Percentiles rank a stretch among this genome's conserved stretches.
Evolutionary conservation across 768 basidiomycete genomes (phyloP).

Genomic region (Macrocybe gigantea): DNA sequence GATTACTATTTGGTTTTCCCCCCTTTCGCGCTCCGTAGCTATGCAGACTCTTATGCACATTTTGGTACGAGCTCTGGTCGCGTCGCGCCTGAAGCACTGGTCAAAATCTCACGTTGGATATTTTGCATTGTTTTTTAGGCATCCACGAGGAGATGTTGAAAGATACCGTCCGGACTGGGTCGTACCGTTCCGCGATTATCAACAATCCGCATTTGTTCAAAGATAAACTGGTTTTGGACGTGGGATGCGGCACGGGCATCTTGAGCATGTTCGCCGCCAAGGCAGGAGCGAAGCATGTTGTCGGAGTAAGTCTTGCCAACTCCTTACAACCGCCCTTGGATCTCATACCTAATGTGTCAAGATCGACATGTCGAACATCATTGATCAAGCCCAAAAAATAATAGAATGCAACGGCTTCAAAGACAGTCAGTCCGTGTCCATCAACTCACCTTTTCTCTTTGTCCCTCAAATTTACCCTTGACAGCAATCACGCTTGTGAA

Average conservation of each 20-base stretch:
- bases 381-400: slow-evolving; percentile 97
- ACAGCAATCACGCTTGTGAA: slow-evolving; percentile 92
- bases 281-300: slow-evolving; percentile 90
- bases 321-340: slow-evolving; percentile 2
- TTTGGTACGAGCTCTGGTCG: slow-evolving; percentile 53
- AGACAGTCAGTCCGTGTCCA: slow-evolving; percentile 57
- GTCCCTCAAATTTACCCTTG: slow-evolving; percentile 2
- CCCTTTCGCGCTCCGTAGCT: slow-evolving; percentile 42
- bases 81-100: background rate
- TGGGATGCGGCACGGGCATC: slow-evolving; percentile 98
- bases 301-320: slow-evolving; percentile 57
- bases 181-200: slow-evolving; percentile 91
- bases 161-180: slow-evolving; percentile 90
- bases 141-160: slow-evolving; percentile 99
- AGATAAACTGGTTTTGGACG: slow-evolving; percentile 94
- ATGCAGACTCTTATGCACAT: slow-evolving; percentile 95
- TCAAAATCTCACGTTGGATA: slow-evolving; percentile 1
- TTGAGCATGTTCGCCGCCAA: slow-evolving; percentile 97
- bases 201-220: slow-evolving; percentile 95
- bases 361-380: slow-evolving; percentile 99
- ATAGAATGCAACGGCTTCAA: slow-evolving; percentile 95
- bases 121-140: slow-evolving; percentile 39
- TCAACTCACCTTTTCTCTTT: slow-evolving; percentile 1
- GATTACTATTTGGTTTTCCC: slow-evolving; percentile 27
- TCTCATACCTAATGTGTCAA: slow-evolving; percentile 24